phyloP scores from a whole-genome alignment of 2,329 filamentous ascomycete genomes.

The Neofusicoccum cordaticola region DNA sequence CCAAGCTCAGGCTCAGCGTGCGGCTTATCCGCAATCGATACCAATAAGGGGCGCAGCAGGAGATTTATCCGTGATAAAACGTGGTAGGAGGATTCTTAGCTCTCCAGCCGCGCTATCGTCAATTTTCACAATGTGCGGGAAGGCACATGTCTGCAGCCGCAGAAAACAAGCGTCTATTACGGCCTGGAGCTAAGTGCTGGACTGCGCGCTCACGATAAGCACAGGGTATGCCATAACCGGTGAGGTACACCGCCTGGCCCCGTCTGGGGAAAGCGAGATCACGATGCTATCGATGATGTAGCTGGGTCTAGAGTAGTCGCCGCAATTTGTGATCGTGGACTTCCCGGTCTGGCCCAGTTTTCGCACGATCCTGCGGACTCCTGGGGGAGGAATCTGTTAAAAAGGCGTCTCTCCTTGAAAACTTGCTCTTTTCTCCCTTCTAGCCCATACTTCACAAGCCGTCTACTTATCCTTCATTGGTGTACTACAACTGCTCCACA shows the following conservation, averaged over 20 bases:
- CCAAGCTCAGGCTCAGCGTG: neutral
- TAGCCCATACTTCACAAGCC: neutral
- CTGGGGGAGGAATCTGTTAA: neutral
- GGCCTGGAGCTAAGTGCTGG: neutral
- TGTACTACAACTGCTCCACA: neutral
- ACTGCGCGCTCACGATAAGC: neutral
- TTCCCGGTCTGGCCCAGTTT: constrained; percentile 5
- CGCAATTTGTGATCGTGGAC: neutral
- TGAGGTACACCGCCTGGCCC: neutral
- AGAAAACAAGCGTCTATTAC: neutral
- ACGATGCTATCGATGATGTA: constrained; percentile 8
- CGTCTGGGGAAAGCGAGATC: neutral
- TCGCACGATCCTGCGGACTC: neutral
- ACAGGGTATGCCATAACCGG: neutral
- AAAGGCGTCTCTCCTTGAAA: neutral
- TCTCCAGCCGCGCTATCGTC: neutral
- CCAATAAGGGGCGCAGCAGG: neutral
- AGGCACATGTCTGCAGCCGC: neutral
- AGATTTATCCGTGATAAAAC: neutral
- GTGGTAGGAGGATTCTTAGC: neutral
- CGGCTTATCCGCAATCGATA: neutral
- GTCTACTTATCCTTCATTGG: neutral
- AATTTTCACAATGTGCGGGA: neutral
- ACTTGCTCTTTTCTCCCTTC: neutral
- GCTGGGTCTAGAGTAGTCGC: neutral